phyloP scores from a whole-genome alignment of 768 basidiomycete species.

The Amanita jacksonii region DNA sequence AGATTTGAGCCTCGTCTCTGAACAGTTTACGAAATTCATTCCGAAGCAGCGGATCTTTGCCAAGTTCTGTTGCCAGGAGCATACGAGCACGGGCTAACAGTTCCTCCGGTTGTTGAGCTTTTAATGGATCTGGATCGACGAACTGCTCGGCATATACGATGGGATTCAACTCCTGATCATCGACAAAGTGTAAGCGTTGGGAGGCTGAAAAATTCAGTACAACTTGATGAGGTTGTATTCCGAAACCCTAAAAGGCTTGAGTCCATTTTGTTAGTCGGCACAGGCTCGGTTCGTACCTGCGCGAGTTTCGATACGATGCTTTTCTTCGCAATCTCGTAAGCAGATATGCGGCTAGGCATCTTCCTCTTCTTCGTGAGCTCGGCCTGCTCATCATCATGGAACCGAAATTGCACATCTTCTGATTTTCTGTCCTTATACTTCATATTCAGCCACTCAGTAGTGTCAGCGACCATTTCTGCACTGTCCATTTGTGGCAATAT shows the following conservation, averaged over 20 bases:
- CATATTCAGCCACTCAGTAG: constrained; percentile 83
- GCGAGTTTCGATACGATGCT: constrained; percentile 70
- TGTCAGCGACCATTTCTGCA: constrained; percentile 85
- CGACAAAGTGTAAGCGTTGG: constrained; percentile 56
- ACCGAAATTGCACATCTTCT: constrained; percentile 50
- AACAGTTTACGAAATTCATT: constrained; percentile 69
- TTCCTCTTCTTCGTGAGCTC: constrained; percentile 56
- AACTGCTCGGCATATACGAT: constrained; percentile 81
- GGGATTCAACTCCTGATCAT: constrained; percentile 78
- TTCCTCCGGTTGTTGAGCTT: constrained; percentile 53
- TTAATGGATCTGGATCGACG: constrained; percentile 54
- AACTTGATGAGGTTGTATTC: constrained; percentile 71
- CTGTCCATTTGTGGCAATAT: constrained; percentile 61
- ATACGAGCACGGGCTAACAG: constrained; percentile 66
- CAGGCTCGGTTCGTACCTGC: constrained; percentile 40
- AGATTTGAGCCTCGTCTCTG: constrained; percentile 63
- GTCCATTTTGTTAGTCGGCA: constrained; percentile 1
- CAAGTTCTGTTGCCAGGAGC: constrained; percentile 83
- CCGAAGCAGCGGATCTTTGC: constrained; percentile 84
- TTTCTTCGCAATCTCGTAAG: constrained; percentile 78
- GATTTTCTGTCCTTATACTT: constrained; percentile 73
- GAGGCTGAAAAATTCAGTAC: constrained; percentile 72
- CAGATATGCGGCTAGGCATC: constrained; percentile 74
- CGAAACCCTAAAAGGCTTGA: constrained; percentile 55
- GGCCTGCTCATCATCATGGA: constrained; percentile 61